These are phyloP conservation scores for Sporothrix humicola DNA, from an alignment of 2,329 filamentous ascomycete genomes.

Conservation along the genomic window DNA sequence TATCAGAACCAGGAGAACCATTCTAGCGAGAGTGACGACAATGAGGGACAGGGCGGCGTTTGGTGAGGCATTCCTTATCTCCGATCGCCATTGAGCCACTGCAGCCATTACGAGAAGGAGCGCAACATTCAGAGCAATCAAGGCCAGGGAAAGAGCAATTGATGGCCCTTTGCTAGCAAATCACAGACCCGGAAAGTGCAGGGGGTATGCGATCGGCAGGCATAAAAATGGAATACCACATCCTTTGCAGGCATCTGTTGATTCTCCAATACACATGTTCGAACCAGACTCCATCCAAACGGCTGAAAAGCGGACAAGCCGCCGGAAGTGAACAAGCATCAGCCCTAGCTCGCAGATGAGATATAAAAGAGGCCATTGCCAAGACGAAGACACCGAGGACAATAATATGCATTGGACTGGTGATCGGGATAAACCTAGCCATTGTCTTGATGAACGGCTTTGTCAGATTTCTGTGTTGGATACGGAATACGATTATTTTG, in stretches of 20 bases:
- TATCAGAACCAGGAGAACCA: too few relatives aligned
- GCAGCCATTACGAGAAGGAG: slow-evolving; percentile 3
- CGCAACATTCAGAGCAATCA: not conserved
- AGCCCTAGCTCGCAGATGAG: not conserved
- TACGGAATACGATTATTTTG: not conserved
- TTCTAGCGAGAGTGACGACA: not conserved
- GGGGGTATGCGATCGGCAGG: not conserved
- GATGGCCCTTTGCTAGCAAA: not conserved
- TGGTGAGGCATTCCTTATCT: slow-evolving; percentile 9
- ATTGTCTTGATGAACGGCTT: not conserved
- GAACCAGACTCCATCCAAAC: not conserved
- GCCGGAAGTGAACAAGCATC: slow-evolving; percentile 1
- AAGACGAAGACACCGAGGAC: not conserved
- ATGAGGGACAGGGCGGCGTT: not conserved
- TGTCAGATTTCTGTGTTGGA: not conserved
- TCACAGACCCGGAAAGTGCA: slow-evolving; percentile 5
- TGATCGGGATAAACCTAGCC: not conserved
- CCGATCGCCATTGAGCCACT: slow-evolving; percentile 7
- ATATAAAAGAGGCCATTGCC: not conserved
- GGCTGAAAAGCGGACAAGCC: slow-evolving; percentile 1
- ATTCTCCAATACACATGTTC: not conserved
- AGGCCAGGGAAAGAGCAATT: not conserved
- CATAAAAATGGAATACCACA: not conserved
- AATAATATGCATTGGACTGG: not conserved
- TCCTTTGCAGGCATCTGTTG: not conserved